Evolutionary conservation across 805 yeast genomes (phyloP), one percentile per base, ranked within the genome.

Genomic region (Maudiozyma turicensis): DNA sequence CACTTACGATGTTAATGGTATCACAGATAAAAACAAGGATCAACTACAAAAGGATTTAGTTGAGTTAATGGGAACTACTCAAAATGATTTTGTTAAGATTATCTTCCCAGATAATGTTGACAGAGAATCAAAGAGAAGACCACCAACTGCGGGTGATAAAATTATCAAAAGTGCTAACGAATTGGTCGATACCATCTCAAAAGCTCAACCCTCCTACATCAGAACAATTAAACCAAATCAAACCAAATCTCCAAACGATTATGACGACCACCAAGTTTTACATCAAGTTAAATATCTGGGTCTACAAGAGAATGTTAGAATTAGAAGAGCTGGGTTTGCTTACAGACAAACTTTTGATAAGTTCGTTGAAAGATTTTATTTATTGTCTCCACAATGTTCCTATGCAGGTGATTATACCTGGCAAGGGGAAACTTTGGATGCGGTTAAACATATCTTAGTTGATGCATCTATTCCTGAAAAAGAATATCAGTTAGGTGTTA

Each of bases 271-370:
- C 48, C 95, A 89, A 55, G 99, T 93, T 7, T 73, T 93, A 56
- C 99, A 93, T 67, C 99, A 93, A 71, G 84, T 93, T 56, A 93
- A 93, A 63, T 93, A 93, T 67, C 75, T 93, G 56, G 99, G 99
- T 64, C 73, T 93, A 67, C 93, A 93, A 63, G 99, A 93, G 67
- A 93, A 93, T 67, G 98, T 93, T 46, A 80, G 98, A 54, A 93
- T 93, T 57, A 81, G 99, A 74, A 84, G 99, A 73, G 98, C 99
- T 0, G 99, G 99, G 44, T 93, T 93, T 68, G 99, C 99, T 1
- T 93, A 90, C 62, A 83, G 99, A 69, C 95, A 95, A 56, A 86
- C 96, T 0, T 93, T 89, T 67, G 97, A 93, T 51, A 90, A 90
- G 66, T 93, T 93, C 63, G 96, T 88, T 14, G 96, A 93, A 68